A percentile compares a stretch with the other conserved stretches of the same genome.
Evolutionary conservation across 2,329 filamentous ascomycete species (phyloP).

Genomic region (Aphanoascus verrucosus): DNA sequence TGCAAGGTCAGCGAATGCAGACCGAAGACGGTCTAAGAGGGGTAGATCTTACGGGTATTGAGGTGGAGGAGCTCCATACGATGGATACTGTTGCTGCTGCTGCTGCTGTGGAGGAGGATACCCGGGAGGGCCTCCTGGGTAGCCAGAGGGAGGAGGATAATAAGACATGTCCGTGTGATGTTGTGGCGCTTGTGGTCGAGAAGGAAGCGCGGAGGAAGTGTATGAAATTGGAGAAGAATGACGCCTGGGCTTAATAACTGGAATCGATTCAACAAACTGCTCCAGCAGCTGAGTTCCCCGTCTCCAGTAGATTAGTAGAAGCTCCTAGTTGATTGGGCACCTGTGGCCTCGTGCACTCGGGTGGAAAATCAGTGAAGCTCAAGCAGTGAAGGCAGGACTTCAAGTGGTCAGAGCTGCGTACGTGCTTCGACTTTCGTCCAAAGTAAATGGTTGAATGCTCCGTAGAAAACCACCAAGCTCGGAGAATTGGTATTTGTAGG

Average conservation of each 20-base stretch:
- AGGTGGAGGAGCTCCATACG: slow-evolving; percentile 28
- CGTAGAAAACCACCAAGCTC: too few relatives aligned
- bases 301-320: too few relatives aligned
- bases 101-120: slow-evolving; percentile 32
- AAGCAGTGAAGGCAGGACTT: too few relatives aligned
- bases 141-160: slow-evolving; percentile 49
- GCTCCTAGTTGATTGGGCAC: too few relatives aligned
- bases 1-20: background rate
- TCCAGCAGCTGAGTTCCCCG: too few relatives aligned
- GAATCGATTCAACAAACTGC: too few relatives aligned
- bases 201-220: background rate
- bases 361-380: too few relatives aligned
- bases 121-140: slow-evolving; percentile 41
- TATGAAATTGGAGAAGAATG: background rate
- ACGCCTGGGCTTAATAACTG: background rate
- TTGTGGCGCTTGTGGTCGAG: slow-evolving; percentile 10
- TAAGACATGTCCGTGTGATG: slow-evolving; percentile 45
- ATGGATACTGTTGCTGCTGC: slow-evolving; percentile 27
- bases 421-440: too few relatives aligned
- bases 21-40: background rate
- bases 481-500: background rate
- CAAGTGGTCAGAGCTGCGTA: too few relatives aligned
- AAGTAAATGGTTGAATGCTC: too few relatives aligned
- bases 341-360: too few relatives aligned
- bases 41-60: slow-evolving; percentile 31